Evolutionary conservation across 805 yeast species (phyloP).

Genomic region (Wilhelminamyces savonicus): DNA sequence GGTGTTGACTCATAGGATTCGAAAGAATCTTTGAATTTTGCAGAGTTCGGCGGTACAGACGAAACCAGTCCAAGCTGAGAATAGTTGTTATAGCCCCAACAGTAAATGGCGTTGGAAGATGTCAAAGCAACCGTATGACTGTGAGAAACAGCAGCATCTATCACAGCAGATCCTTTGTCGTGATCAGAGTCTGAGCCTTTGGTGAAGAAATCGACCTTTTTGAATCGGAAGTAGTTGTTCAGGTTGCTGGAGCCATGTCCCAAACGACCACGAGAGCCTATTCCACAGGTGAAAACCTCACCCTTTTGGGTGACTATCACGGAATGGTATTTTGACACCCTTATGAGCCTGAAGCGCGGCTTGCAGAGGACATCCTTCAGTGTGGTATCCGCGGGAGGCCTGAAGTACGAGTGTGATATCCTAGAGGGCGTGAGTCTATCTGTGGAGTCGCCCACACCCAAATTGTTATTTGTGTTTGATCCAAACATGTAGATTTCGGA

Average conservation of each 20-base stretch:
- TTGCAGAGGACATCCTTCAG: conserved; percentile 12
- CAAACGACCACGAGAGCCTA: conserved; percentile 64
- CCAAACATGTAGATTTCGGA: conserved; percentile 59
- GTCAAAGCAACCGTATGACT: conserved; percentile 65
- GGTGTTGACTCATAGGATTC: conserved; percentile 35
- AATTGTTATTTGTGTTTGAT: conserved; percentile 51
- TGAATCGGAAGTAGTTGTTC: conserved; percentile 36
- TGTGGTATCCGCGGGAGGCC: conserved; percentile 4
- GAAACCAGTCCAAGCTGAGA: conserved; percentile 54
- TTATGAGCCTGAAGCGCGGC: conserved; percentile 43
- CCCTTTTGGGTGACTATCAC: conserved; percentile 51
- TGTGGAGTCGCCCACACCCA: conserved; percentile 62
- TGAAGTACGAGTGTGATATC: conserved; percentile 24
- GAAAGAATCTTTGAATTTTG: conserved; percentile 12
- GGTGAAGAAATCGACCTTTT: conserved; percentile 32
- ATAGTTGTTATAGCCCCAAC: conserved; percentile 75
- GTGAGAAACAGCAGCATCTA: conserved; percentile 46
- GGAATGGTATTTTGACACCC: conserved; percentile 62
- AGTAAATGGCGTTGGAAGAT: conserved; percentile 44
- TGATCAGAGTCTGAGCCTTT: no score
- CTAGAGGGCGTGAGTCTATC: conserved; percentile 37
- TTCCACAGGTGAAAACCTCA: conserved; percentile 56
- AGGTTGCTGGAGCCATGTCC: conserved; percentile 45
- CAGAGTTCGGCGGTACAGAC: conserved; percentile 6
- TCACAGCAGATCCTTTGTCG: conserved; percentile 12